A percentile compares a stretch with the other conserved stretches of the same genome.
phyloP scores from a whole-genome alignment of 2,329 filamentous ascomycete genomes.

The Alternaria burnsii region DNA sequence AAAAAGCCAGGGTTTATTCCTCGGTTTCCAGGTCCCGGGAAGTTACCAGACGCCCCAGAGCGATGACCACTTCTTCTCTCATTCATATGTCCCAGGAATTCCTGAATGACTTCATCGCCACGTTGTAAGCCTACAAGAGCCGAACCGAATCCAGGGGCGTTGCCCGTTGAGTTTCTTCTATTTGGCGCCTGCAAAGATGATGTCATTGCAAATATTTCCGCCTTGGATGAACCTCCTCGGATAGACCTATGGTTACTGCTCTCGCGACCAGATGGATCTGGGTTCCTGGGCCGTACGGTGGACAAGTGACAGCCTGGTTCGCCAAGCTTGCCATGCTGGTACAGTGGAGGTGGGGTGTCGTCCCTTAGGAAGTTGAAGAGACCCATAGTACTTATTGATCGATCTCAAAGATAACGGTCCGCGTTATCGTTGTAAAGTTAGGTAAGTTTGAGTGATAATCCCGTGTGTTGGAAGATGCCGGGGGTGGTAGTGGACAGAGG shows the following conservation, averaged over 20 bases:
- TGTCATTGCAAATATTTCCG: too few relatives aligned
- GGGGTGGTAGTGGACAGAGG: not conserved
- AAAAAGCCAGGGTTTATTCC: not conserved
- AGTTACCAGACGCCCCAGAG: not conserved
- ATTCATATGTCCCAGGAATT: not conserved
- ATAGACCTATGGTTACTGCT: too few relatives aligned
- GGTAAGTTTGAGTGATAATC: not conserved
- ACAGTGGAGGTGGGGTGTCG: not conserved
- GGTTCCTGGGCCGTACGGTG: not conserved
- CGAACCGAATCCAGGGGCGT: not conserved
- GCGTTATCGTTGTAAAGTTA: not conserved
- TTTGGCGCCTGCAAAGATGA: too few relatives aligned
- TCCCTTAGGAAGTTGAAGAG: not conserved
- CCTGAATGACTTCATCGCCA: not conserved
- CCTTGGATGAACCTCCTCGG: too few relatives aligned
- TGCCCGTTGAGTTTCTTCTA: too few relatives aligned
- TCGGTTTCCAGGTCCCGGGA: not conserved
- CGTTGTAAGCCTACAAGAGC: not conserved
- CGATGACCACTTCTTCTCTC: not conserved
- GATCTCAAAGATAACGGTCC: not conserved
- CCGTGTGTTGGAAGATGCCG: not conserved
- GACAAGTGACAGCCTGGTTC: not conserved
- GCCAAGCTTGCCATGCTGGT: not conserved
- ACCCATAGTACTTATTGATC: not conserved
- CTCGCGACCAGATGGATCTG: too few relatives aligned